phyloP scores from a whole-genome alignment of 164 flowering plant species.

The Malania oleifera region DNA sequence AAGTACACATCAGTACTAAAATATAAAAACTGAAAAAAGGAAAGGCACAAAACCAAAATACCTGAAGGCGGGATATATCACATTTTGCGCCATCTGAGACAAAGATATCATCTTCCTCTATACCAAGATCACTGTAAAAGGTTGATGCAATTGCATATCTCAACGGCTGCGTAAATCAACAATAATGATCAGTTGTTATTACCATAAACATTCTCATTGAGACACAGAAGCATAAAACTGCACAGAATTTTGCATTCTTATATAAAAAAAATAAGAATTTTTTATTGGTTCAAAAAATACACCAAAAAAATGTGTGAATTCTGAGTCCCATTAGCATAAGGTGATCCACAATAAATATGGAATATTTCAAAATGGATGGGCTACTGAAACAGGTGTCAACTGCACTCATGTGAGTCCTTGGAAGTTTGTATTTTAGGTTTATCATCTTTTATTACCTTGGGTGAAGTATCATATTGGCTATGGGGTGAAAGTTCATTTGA shows the following conservation, averaged over 20 bases:
- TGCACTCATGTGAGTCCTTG: too few species aligned
- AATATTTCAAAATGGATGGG: too few species aligned
- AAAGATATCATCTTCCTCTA: conserved; percentile 76
- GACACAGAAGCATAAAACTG: neutral
- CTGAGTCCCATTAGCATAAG: too few species aligned
- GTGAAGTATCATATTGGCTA: too few species aligned
- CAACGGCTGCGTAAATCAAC: conserved; percentile 49
- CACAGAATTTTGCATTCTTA: neutral
- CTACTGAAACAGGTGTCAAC: too few species aligned
- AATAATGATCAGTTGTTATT: neutral
- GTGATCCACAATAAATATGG: too few species aligned
- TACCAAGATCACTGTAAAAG: conserved; percentile 60
- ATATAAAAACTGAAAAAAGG: neutral
- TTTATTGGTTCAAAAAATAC: too few species aligned
- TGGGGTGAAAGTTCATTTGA: too few species aligned
- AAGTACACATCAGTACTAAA: neutral
- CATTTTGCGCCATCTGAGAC: conserved; percentile 98
- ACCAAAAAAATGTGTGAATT: too few species aligned
- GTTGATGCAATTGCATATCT: conserved; percentile 73
- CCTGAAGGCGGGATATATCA: conserved; percentile 98
- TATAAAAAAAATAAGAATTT: too few species aligned
- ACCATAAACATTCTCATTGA: neutral
- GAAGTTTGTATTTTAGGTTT: too few species aligned
- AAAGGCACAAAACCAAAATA: conserved; percentile 14
- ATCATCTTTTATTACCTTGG: too few species aligned